Conservation (phyloP, 129 eudicot species). For the Gnaphalium uliginosum region DNA sequence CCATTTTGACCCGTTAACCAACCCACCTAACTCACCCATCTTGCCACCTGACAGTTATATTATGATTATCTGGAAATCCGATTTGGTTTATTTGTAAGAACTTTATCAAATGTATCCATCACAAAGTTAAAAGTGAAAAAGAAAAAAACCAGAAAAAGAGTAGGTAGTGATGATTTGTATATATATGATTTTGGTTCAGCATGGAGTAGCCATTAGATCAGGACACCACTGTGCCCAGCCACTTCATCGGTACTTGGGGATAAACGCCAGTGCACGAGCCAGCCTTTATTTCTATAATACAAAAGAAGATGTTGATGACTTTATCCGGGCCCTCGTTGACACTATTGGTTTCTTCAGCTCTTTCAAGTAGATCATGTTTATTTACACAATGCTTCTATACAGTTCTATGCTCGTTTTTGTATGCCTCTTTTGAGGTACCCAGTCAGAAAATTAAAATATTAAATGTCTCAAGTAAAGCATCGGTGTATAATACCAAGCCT, state of each 20-base stretch:
- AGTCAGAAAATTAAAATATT: background rate
- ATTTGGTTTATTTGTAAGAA: background rate
- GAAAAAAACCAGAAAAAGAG: background rate
- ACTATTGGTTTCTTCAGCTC: conserved; percentile 70
- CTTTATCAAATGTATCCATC: background rate
- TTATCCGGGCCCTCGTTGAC: conserved; percentile 62
- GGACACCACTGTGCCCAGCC: conserved; percentile 99
- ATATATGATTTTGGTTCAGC: conserved; percentile 47
- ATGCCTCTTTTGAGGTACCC: background rate
- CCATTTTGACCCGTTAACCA: background rate
- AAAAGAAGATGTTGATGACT: conserved; percentile 78
- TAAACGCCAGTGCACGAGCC: conserved; percentile 92
- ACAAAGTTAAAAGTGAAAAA: background rate
- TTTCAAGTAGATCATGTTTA: conserved; percentile 48
- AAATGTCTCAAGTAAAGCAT: background rate
- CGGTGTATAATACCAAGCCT: background rate
- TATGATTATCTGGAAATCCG: background rate
- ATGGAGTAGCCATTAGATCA: conserved; percentile 96
- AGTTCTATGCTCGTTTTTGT: background rate
- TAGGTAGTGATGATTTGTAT: background rate
- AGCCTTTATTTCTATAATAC: conserved; percentile 97
- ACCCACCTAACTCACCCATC: background rate
- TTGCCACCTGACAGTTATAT: background rate
- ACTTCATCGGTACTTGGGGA: conserved; percentile 86
- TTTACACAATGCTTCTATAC: background rate